Conservation (phyloP, 2,329 filamentous ascomycete species). For the Epichloe baconii region DNA sequence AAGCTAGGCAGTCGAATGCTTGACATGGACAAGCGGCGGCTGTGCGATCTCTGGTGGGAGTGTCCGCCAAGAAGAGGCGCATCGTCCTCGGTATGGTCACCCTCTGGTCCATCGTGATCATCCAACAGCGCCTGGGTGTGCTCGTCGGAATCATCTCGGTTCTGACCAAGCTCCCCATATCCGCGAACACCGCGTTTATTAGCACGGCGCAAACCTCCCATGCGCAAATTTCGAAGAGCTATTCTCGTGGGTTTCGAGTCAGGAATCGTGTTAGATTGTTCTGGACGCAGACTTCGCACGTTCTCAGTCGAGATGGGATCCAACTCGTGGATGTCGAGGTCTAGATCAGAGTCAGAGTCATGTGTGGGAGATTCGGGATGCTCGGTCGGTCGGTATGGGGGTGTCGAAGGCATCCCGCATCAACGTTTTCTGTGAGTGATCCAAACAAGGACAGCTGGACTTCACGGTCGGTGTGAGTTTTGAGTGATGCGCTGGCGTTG, state of each 20-base stretch:
- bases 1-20: conserved; percentile 55
- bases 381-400: conserved; percentile 39
- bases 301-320: conserved; percentile 44
- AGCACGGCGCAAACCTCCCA: conserved; percentile 46
- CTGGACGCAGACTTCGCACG: conserved; percentile 18
- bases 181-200: conserved; percentile 39
- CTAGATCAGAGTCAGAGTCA: conserved; percentile 60
- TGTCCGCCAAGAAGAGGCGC: conserved; percentile 51
- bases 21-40: conserved; percentile 26
- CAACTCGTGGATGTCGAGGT: conserved; percentile 71
- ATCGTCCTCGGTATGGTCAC: conserved; percentile 52
- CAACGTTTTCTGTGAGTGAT: not conserved
- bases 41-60: conserved; percentile 12
- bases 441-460: conserved; percentile 4
- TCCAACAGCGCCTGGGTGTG: conserved; percentile 56
- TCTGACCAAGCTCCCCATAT: conserved; percentile 47
- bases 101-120: conserved; percentile 44
- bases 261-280: conserved; percentile 22
- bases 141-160: conserved; percentile 45
- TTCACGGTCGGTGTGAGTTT: conserved; percentile 7
- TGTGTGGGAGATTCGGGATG: conserved; percentile 50
- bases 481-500: conserved; percentile 7
- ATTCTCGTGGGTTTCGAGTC: conserved; percentile 45
- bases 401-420: conserved; percentile 45
- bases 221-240: conserved; percentile 57